phyloP scores from a whole-genome alignment of 768 basidiomycete genomes.

The Candolleomyces efflorescens region DNA sequence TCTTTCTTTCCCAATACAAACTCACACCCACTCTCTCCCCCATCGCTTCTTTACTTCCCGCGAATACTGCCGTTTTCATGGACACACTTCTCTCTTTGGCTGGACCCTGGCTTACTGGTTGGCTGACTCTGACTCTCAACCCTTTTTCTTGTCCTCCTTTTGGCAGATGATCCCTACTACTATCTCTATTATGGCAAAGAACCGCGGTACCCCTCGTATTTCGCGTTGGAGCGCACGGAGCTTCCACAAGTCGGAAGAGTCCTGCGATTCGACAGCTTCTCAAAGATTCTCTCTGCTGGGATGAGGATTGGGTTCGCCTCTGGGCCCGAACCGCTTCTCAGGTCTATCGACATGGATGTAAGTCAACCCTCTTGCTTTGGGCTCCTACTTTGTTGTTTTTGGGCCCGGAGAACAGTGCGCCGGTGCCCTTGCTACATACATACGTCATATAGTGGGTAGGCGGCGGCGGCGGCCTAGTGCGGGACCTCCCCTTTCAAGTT shows the following conservation, averaged over 20 bases:
- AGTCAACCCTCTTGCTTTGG: no score
- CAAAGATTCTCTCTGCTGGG: constrained; percentile 76
- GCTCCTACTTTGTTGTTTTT: neutral
- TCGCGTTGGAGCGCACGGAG: constrained; percentile 68
- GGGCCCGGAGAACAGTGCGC: neutral
- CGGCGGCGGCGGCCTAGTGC: neutral
- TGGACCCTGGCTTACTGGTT: no score
- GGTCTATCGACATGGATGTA: constrained; percentile 69
- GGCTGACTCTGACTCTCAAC: neutral
- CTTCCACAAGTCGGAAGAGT: constrained; percentile 67
- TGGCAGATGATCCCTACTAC: constrained; percentile 76
- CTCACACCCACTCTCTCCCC: neutral
- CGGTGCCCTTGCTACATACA: neutral
- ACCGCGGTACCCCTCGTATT: constrained; percentile 72
- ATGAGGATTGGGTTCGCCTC: constrained; percentile 80
- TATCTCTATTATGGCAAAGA: constrained; percentile 70
- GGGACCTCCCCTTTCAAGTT: neutral
- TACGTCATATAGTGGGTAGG: neutral
- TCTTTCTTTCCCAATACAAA: neutral
- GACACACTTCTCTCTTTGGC: no score
- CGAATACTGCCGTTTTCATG: neutral
- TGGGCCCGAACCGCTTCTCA: constrained; percentile 64
- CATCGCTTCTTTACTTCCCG: neutral
- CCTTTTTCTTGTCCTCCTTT: neutral
- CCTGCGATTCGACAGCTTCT: constrained; percentile 85